Evolutionary conservation across 495 filamentous ascomycete genomes (phyloP).

Genomic region (Daldinia grandis): DNA sequence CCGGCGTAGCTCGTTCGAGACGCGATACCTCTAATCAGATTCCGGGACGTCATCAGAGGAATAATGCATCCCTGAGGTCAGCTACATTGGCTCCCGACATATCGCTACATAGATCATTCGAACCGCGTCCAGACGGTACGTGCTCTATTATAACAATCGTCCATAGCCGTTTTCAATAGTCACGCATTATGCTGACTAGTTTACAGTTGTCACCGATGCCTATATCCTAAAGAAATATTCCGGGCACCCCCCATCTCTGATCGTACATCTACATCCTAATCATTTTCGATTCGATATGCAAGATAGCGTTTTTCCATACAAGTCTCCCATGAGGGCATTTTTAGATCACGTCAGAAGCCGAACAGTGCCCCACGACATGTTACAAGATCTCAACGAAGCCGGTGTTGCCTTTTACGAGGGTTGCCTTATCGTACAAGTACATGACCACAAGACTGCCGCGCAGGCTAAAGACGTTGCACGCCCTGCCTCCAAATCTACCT

Average conservation of each 20-base stretch:
- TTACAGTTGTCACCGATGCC: constrained; percentile 68
- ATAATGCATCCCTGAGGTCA: constrained; percentile 53
- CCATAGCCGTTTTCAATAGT: background rate
- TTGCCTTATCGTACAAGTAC: constrained; percentile 90
- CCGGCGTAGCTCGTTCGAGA: constrained; percentile 59
- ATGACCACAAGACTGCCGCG: constrained; percentile 79
- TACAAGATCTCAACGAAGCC: constrained; percentile 66
- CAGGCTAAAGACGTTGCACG: constrained; percentile 66
- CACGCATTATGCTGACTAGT: background rate
- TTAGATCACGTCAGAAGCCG: constrained; percentile 70
- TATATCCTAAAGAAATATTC: constrained; percentile 86
- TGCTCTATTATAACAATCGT: constrained; percentile 1
- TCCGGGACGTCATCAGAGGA: constrained; percentile 53
- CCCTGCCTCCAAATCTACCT: constrained; percentile 64
- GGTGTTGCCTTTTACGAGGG: constrained; percentile 92
- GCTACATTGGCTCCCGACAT: constrained; percentile 55
- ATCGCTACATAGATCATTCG: constrained; percentile 42
- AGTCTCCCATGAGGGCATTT: constrained; percentile 86
- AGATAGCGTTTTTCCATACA: constrained; percentile 89
- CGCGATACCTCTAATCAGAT: constrained; percentile 53
- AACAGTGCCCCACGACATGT: constrained; percentile 62
- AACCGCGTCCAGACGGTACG: constrained; percentile 60
- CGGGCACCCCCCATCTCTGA: constrained; percentile 78
- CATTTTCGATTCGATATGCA: constrained; percentile 95
- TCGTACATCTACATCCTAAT: constrained; percentile 82